phyloP scores from a whole-genome alignment of 805 yeast genomes.

The Ogataea chonburiensis region DNA sequence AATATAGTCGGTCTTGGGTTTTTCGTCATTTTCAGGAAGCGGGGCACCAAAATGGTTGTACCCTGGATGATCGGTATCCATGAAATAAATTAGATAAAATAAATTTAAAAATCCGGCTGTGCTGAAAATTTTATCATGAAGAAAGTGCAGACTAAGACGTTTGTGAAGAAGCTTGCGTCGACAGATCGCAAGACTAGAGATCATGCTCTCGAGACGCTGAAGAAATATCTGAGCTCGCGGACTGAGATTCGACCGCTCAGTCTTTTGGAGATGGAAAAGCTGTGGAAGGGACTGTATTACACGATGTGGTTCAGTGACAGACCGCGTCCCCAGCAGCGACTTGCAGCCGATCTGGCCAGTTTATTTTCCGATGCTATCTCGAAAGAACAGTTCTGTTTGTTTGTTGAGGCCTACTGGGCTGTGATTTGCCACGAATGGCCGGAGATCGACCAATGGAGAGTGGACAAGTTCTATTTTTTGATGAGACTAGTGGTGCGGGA shows the following conservation, averaged over 20 bases:
- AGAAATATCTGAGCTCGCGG: slow-evolving; percentile 51
- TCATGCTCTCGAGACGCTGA: slow-evolving; percentile 64
- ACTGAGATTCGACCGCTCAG: slow-evolving; percentile 43
- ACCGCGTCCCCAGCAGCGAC: slow-evolving; percentile 85
- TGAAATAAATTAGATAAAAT: slow-evolving; percentile 1
- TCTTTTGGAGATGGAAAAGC: slow-evolving; percentile 64
- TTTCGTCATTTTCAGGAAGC: slow-evolving; percentile 25
- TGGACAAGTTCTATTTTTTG: slow-evolving; percentile 82
- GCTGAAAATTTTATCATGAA: slow-evolving; percentile 14
- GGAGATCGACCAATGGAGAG: slow-evolving; percentile 75
- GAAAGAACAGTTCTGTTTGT: slow-evolving; percentile 42
- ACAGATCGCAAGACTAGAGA: slow-evolving; percentile 76
- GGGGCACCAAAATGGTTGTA: slow-evolving; percentile 10
- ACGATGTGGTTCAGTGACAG: slow-evolving; percentile 97
- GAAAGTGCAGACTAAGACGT: slow-evolving; percentile 42
- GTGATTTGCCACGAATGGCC: slow-evolving; percentile 82
- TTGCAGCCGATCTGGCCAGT: slow-evolving; percentile 70
- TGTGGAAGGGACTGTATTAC: slow-evolving; percentile 95
- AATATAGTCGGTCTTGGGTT: slow-evolving; percentile 38
- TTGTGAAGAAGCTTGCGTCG: slow-evolving; percentile 81
- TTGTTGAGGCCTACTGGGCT: slow-evolving; percentile 77
- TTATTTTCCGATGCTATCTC: slow-evolving; percentile 47
- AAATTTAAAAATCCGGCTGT: slow-evolving; percentile 8
- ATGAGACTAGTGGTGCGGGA: slow-evolving; percentile 74
- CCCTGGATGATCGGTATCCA: slow-evolving; percentile 14